phyloP scores from a whole-genome alignment of 106 monocot genomes.

The Vanilla planifolia region DNA sequence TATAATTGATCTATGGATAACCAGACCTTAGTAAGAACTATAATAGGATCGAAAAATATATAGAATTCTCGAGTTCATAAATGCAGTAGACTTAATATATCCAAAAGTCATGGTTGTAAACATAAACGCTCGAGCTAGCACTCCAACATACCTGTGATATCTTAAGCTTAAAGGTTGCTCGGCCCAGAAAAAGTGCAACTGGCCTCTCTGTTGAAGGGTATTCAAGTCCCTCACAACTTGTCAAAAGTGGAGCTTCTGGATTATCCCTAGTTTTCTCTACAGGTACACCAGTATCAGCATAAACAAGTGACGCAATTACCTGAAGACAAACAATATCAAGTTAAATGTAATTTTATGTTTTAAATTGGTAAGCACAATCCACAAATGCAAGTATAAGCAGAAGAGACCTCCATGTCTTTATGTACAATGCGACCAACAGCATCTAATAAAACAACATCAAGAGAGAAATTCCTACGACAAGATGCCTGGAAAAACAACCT shows the following conservation, averaged over 20 bases:
- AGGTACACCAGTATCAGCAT: conserved; percentile 59
- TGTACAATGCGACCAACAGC: conserved; percentile 47
- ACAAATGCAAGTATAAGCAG: too few relatives aligned
- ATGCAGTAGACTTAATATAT: too few relatives aligned
- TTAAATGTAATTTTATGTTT: background rate
- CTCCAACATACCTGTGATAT: conserved; percentile 64
- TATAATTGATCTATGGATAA: too few relatives aligned
- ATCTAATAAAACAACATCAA: conserved; percentile 72
- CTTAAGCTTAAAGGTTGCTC: conserved; percentile 72
- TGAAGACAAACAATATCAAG: conserved; percentile 21
- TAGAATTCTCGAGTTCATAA: too few relatives aligned
- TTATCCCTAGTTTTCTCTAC: conserved; percentile 62
- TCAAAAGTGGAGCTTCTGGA: conserved; percentile 56
- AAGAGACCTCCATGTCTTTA: conserved; percentile 66
- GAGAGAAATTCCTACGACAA: conserved; percentile 73
- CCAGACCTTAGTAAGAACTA: too few relatives aligned
- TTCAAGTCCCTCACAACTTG: conserved; percentile 72
- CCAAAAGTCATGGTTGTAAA: too few relatives aligned
- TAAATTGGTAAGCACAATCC: too few relatives aligned
- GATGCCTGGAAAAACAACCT: conserved; percentile 45
- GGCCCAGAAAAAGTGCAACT: conserved; percentile 62
- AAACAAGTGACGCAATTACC: conserved; percentile 82
- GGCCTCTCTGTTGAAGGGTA: conserved; percentile 48
- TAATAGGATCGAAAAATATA: too few relatives aligned
- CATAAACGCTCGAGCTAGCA: background rate